A percentile compares a stretch with the other conserved stretches of the same genome.
These are phyloP conservation scores for Diddensiella santjacobensis DNA, from an alignment of 805 yeast species.

Conservation along the genomic window DNA sequence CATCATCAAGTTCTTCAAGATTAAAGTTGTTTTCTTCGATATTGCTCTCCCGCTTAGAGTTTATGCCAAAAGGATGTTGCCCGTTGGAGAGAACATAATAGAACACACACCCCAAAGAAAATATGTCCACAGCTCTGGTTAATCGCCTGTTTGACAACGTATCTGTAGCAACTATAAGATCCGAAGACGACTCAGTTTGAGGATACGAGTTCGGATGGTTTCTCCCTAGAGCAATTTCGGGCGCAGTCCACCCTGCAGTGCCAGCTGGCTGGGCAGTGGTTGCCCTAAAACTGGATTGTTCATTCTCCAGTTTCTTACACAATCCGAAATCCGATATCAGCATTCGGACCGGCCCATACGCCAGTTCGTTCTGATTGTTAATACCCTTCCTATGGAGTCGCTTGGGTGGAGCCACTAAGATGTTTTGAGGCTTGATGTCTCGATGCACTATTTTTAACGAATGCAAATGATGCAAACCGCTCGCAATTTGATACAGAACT, in stretches of 20 bases:
- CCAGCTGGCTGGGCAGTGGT: constrained; percentile 94
- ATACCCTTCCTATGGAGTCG: constrained; percentile 24
- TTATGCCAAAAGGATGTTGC: constrained; percentile 91
- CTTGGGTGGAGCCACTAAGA: constrained; percentile 67
- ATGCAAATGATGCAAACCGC: constrained; percentile 84
- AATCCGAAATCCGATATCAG: constrained; percentile 94
- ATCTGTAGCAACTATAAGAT: constrained; percentile 8
- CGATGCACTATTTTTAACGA: constrained; percentile 89
- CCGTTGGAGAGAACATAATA: constrained; percentile 82
- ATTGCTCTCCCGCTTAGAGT: constrained; percentile 82
- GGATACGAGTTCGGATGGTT: constrained; percentile 5
- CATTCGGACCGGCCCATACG: constrained; percentile 52
- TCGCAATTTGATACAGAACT: constrained; percentile 69
- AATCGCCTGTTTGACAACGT: constrained; percentile 16
- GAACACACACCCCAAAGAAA: constrained; percentile 92
- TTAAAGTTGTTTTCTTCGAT: constrained; percentile 54
- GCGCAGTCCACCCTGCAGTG: constrained; percentile 98
- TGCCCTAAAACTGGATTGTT: constrained; percentile 89
- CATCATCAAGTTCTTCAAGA: constrained; percentile 44
- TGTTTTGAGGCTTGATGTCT: constrained; percentile 92
- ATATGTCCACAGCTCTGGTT: constrained; percentile 79
- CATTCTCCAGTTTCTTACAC: constrained; percentile 86
- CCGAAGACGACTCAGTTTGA: constrained; percentile 8
- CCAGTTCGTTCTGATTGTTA: constrained; percentile 21
- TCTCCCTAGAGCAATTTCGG: constrained; percentile 49